A percentile compares a stretch with the other conserved stretches of the same genome.
Conservation (phyloP, 306 rosid genomes). For the Acacia confusa region DNA sequence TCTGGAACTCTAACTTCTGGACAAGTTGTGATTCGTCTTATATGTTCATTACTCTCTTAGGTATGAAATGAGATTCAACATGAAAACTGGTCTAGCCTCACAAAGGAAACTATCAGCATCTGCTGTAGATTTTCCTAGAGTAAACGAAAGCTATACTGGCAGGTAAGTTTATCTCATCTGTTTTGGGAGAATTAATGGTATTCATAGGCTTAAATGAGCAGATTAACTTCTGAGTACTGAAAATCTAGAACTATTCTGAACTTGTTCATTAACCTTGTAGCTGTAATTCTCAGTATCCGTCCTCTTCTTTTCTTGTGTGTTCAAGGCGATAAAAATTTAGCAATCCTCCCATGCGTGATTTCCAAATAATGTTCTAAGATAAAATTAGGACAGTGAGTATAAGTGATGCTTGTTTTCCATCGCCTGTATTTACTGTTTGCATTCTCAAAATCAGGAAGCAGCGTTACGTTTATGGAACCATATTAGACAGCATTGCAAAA, state of each 20-base stretch:
- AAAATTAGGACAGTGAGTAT: background rate
- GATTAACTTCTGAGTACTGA: background rate
- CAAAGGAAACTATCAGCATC: constrained; percentile 76
- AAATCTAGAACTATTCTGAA: background rate
- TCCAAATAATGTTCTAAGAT: background rate
- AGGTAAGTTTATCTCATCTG: constrained; percentile 49
- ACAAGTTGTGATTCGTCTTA: constrained; percentile 25
- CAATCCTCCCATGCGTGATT: background rate
- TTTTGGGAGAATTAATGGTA: constrained; percentile 10
- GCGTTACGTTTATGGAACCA: constrained; percentile 79
- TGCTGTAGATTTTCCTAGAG: constrained; percentile 88
- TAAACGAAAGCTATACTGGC: constrained; percentile 90
- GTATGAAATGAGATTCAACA: constrained; percentile 89
- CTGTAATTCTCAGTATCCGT: background rate
- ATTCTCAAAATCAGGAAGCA: constrained; percentile 60
- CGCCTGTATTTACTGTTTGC: constrained; percentile 9
- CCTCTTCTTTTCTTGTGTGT: background rate
- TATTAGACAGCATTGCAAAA: constrained; percentile 64
- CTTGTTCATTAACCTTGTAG: background rate
- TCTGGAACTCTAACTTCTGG: constrained; percentile 3
- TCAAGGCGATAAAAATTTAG: background rate
- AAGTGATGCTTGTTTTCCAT: constrained; percentile 6
- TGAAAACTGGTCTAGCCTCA: constrained; percentile 73
- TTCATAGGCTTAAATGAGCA: background rate
- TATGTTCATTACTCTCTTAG: constrained; percentile 41